These are phyloP conservation scores for Fusarium fujikuroi DNA, from an alignment of 2,329 filamentous ascomycete species.

Conservation along the genomic window DNA sequence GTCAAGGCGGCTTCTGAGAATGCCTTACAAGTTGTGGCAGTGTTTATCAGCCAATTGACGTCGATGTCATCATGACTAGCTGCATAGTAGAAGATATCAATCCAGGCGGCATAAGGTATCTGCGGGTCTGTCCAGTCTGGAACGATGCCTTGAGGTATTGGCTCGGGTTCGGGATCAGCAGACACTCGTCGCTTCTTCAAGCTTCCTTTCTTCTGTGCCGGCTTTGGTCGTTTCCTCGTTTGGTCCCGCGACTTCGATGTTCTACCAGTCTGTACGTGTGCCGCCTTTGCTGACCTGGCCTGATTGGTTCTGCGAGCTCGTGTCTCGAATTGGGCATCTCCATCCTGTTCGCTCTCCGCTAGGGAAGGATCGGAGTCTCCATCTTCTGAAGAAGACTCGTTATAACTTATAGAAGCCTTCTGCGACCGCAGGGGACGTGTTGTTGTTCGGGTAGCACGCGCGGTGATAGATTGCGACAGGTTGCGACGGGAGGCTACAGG, in stretches of 20 bases:
- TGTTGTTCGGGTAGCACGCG: conserved; percentile 6
- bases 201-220: conserved; percentile 9
- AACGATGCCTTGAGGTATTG: conserved; percentile 47
- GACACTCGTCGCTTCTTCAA: conserved; percentile 38
- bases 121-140: conserved; percentile 65
- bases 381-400: conserved; percentile 23
- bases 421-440: conserved; percentile 33
- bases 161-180: conserved; percentile 5
- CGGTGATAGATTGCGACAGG: conserved; percentile 31
- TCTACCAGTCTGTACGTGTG: background rate
- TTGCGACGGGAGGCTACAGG: conserved; percentile 38
- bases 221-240: conserved; percentile 32
- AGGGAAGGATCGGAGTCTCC: conserved; percentile 25
- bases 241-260: conserved; percentile 17
- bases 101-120: conserved; percentile 75
- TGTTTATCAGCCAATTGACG: conserved; percentile 72
- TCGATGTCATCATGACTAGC: conserved; percentile 61
- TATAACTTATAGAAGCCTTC: conserved; percentile 6
- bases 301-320: conserved; percentile 9
- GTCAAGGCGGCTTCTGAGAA: conserved; percentile 80
- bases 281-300: background rate
- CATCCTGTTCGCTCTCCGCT: conserved; percentile 23
- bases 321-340: conserved; percentile 5
- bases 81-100: conserved; percentile 76
- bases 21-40: conserved; percentile 69